These are phyloP conservation scores for Malassezia dermatis DNA, from an alignment of 1,284 basidiomycete species.

Conservation along the genomic window DNA sequence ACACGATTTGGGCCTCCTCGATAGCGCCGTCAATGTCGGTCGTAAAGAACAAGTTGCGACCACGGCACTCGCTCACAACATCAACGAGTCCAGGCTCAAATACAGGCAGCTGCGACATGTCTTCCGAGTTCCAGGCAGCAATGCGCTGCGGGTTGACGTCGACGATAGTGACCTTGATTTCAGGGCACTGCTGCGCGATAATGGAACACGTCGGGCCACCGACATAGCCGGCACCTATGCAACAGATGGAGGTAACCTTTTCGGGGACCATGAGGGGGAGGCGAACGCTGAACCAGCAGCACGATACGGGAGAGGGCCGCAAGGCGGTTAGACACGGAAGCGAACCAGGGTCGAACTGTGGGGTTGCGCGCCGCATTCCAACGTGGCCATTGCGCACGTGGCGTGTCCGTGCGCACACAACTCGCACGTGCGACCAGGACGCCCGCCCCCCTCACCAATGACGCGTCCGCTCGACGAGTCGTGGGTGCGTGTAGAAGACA, in stretches of 20 bases:
- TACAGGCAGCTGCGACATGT: constrained; percentile 58
- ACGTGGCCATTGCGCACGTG: background rate
- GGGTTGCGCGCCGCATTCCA: background rate
- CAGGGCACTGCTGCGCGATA: constrained; percentile 84
- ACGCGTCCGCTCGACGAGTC: constrained; percentile 10
- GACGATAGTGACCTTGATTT: constrained; percentile 91
- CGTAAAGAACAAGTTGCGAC: constrained; percentile 91
- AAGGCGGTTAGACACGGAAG: background rate
- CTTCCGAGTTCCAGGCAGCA: constrained; percentile 79
- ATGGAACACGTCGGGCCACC: constrained; percentile 72
- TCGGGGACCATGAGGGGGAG: constrained; percentile 4
- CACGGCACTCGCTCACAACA: constrained; percentile 76
- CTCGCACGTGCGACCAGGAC: background rate
- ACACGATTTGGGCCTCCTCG: constrained; percentile 70
- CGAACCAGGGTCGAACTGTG: background rate
- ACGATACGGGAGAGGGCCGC: background rate
- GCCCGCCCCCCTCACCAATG: background rate
- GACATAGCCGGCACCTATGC: constrained; percentile 86
- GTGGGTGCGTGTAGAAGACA: constrained; percentile 10
- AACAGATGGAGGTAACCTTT: constrained; percentile 44
- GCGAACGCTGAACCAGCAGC: background rate
- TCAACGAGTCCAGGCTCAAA: constrained; percentile 96
- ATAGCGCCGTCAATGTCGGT: constrained; percentile 90
- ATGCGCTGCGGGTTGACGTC: constrained; percentile 89
- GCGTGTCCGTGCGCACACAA: background rate